Percentiles rank a stretch among this genome's conserved stretches.
These are phyloP conservation scores for Epichloe festucae DNA, from an alignment of 2,329 filamentous ascomycete species.

Conservation along the genomic window DNA sequence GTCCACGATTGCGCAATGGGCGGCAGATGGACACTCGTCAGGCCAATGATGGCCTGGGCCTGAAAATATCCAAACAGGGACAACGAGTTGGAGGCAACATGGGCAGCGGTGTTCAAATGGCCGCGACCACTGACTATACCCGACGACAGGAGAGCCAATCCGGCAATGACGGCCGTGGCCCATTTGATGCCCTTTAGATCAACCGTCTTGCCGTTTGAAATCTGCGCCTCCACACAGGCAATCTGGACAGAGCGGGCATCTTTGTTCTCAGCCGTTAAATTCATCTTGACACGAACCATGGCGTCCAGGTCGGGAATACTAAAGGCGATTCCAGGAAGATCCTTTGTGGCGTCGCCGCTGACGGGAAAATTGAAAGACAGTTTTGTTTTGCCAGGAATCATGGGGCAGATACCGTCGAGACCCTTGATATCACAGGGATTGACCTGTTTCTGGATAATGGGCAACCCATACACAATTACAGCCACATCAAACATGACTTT, in stretches of 20 bases:
- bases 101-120: constrained; percentile 87
- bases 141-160: constrained; percentile 68
- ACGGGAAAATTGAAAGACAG: constrained; percentile 56
- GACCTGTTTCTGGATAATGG: constrained; percentile 48
- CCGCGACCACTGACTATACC: constrained; percentile 80
- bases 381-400: constrained; percentile 71
- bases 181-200: constrained; percentile 78
- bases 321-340: constrained; percentile 74
- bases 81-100: constrained; percentile 82
- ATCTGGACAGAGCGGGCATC: constrained; percentile 32
- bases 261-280: constrained; percentile 42
- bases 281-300: constrained; percentile 68
- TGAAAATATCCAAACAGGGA: constrained; percentile 91
- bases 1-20: constrained; percentile 86
- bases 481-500: constrained; percentile 47
- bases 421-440: constrained; percentile 55
- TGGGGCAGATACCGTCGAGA: constrained; percentile 70
- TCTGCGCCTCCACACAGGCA: constrained; percentile 72
- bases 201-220: constrained; percentile 87
- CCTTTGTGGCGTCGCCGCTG: constrained; percentile 37
- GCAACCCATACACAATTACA: constrained; percentile 38
- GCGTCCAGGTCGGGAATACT: constrained; percentile 83
- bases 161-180: constrained; percentile 76
- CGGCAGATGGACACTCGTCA: constrained; percentile 66
- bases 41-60: constrained; percentile 77